Evolutionary conservation across 1,284 basidiomycete species (phyloP), one percentile per base, ranked within the genome.

Genomic region (Cutaneotrichosporon sp.): DNA sequence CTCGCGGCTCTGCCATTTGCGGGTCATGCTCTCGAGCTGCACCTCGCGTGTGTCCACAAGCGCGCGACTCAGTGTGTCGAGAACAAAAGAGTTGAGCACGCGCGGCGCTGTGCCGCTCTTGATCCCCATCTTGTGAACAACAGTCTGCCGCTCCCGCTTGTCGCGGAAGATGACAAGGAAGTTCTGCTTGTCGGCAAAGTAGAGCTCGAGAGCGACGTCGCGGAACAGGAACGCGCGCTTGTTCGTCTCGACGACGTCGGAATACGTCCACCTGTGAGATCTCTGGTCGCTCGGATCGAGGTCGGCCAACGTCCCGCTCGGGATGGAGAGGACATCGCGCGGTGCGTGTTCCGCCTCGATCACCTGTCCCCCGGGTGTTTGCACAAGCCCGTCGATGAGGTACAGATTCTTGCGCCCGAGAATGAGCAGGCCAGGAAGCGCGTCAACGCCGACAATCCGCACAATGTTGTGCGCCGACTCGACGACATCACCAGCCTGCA

Each of bases 301-400:
- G 70, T 91, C 90, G 1, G 92, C 85, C 31, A 89, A 86, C 65
- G 90, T 94, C 38, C 90, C 91, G 13, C 80, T 80, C 8, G 92
- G 88, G 50, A 95, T 89, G 64, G 91, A 90, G 70, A 94, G 87
- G 49, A 96, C 82, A 58, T 89, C 87, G 68, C 87, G 86, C 0
- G 92, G 91, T 3, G 92, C 92, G 70, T 96, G 91, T 69, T 86
- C 86, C 1, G 90, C 91, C 71, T 94, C 91, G 57, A 97, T 89
- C 42, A 97, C 87, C 76, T 96, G 93, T 0, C 92, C 93, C 52
- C 89, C 87, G 10, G 89, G 86, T 60, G 88, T 89, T 76, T 96
- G 90, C 16, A 96, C 89, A n/a, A 97, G 83, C 7, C 94, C 93
- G 73, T 97, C 93, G 16, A 97, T 82, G 82, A 97, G 89, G 72